phyloP scores from a whole-genome alignment of 768 basidiomycete genomes.

The Pleurotus djamor region DNA sequence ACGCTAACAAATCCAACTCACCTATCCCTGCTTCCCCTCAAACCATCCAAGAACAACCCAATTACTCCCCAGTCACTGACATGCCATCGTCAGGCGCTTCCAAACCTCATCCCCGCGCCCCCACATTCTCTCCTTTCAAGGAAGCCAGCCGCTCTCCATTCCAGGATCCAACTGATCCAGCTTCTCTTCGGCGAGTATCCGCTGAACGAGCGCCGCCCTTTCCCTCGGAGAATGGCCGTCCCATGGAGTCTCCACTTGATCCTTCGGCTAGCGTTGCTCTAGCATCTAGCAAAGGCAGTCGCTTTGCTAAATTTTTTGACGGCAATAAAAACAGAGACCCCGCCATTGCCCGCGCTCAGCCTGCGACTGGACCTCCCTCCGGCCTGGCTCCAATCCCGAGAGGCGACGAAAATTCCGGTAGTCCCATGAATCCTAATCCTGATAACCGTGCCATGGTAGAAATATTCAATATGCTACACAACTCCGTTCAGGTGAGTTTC shows the following conservation, averaged over 20 bases:
- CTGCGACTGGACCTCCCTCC: not conserved
- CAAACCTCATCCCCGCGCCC: conserved; percentile 27
- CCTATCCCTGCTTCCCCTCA: not conserved
- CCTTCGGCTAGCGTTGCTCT: conserved; percentile 20
- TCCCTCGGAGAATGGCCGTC: not conserved
- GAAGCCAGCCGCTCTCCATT: conserved; percentile 31
- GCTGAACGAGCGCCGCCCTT: conserved; percentile 12
- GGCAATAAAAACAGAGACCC: conserved; percentile 53
- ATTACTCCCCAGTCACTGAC: conserved; percentile 14
- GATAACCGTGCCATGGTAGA: conserved; percentile 74
- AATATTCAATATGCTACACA: conserved; percentile 78
- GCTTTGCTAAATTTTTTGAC: conserved; percentile 88
- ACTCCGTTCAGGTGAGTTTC: conserved; percentile 64
- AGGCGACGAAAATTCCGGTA: conserved; percentile 37
- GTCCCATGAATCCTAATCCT: conserved; percentile 29
- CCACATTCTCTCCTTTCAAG: conserved; percentile 59
- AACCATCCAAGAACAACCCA: not conserved
- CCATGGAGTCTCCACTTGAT: not conserved
- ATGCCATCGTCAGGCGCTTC: conserved; percentile 13
- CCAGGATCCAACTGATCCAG: conserved; percentile 20
- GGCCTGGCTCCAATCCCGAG: conserved; percentile 29
- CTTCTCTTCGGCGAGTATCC: conserved; percentile 13
- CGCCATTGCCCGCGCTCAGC: conserved; percentile 9
- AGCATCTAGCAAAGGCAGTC: conserved; percentile 67
- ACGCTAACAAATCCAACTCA: conserved; percentile 11